These are phyloP conservation scores for Aspergillus ochraceus DNA, from an alignment of 2,329 filamentous ascomycete genomes.

Conservation along the genomic window DNA sequence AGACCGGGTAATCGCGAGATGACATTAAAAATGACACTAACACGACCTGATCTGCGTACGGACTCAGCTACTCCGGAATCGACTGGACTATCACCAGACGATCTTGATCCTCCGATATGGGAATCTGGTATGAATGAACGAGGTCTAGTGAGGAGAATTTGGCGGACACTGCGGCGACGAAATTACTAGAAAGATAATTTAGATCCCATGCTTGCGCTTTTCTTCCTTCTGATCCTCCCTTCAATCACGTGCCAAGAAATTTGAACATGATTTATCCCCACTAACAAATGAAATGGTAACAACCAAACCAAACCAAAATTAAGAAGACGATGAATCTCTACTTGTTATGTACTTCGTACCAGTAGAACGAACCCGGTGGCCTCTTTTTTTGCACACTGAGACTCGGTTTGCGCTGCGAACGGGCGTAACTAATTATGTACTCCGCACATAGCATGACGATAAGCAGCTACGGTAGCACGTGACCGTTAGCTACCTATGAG, in stretches of 20 bases:
- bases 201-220: too few relatives aligned
- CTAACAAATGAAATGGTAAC: too few relatives aligned
- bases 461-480: slow-evolving; percentile 27
- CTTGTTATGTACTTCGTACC: too few relatives aligned
- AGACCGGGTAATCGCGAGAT: slow-evolving; percentile 73
- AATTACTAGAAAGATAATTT: slow-evolving; percentile 9
- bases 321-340: too few relatives aligned
- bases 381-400: too few relatives aligned
- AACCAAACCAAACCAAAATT: too few relatives aligned
- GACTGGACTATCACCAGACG: slow-evolving; percentile 50
- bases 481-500: slow-evolving; percentile 29
- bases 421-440: too few relatives aligned
- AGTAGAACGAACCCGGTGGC: too few relatives aligned
- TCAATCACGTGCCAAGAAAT: too few relatives aligned
- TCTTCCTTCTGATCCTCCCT: too few relatives aligned
- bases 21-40: slow-evolving; percentile 95
- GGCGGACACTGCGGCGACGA: slow-evolving; percentile 41
- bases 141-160: slow-evolving; percentile 45
- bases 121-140: slow-evolving; percentile 43
- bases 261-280: too few relatives aligned
- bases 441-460: slow-evolving; percentile 5
- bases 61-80: slow-evolving; percentile 41
- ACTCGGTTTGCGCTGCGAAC: too few relatives aligned
- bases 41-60: slow-evolving; percentile 75
- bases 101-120: slow-evolving; percentile 42